Base-by-base conservation (phyloP, 768 basidiomycete genomes). In the Coprinopsis cinerea region DNA sequence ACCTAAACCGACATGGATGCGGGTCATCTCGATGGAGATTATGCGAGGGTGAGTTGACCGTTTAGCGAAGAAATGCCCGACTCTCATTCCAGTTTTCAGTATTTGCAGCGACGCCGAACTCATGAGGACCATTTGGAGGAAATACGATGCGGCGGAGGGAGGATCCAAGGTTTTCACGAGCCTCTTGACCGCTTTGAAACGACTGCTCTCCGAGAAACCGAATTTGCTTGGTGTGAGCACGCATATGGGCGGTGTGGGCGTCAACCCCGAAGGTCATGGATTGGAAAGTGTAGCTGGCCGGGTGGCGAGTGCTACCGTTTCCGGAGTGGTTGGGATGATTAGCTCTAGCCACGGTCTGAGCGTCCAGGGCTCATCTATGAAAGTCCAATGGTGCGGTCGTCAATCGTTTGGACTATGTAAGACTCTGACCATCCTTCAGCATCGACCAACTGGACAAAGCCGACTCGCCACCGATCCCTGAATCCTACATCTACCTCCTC, bases 401-500 rank as follows among this genome's bases (percentile, higher is more conserved):
- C 34, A 27, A 52, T 32, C 30, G 30, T 47, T 24, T 22, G 26
- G 25, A 15, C 3, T 35, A 34, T 6, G n/a, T n/a, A n/a, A 34
- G 20, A 14, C 6, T 39, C 45, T 45, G 4, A 36, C 26, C 2
- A 30, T 45, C 15, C 22, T 32, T 3, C 58, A 96, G 94, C 63
- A 97, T 99, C 57, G 95, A 99, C 63, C 96, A 98, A 64, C 80
- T 97, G 11, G 95, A 99, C 70, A 99, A 99, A 65, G 88, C 92
- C 0, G 96, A 99, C 57, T 82, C 93, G 0, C 96, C 96, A 0
- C 75, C 82, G 0, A 93, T 97, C 47, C 95, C 96, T 0, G 96
- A 99, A 51, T 77, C 88, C 2, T 97, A 99, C 62, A 78, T 95
- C 54, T 95, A 94, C 61, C 84, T 99, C 6, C 78, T 99, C 1